Conservation (phyloP, 2,329 filamentous ascomycete genomes). For the Ophiostoma fasciatum region DNA sequence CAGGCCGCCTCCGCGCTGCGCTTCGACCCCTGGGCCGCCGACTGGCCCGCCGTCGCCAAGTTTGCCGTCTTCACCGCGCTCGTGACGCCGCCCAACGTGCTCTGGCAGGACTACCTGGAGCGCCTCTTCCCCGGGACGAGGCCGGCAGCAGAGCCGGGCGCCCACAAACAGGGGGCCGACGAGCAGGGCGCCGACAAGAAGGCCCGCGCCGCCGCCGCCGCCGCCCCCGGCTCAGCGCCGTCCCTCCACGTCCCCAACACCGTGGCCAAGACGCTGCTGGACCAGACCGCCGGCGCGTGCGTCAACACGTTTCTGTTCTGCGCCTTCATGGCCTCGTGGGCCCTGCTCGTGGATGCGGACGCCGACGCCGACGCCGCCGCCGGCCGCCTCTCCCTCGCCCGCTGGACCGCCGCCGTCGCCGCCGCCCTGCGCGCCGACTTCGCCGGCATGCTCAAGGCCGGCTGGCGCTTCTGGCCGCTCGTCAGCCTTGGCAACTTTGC, state of each 20-base stretch:
- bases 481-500: constrained; percentile 55
- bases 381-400: constrained; percentile 15
- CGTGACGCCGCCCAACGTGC: constrained; percentile 66
- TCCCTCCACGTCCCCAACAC: constrained; percentile 50
- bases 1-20: constrained; percentile 28
- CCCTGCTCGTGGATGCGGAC: constrained; percentile 6
- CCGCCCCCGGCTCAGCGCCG: too few relatives aligned
- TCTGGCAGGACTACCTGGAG: constrained; percentile 76
- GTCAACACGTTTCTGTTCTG: constrained; percentile 53
- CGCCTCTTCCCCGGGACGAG: constrained; percentile 50
- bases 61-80: constrained; percentile 62
- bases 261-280: constrained; percentile 48
- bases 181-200: too few relatives aligned
- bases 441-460: constrained; percentile 48
- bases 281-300: constrained; percentile 51
- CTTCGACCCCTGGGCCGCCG: too few relatives aligned
- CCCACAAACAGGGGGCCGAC: too few relatives aligned
- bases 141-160: too few relatives aligned
- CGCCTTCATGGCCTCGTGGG: constrained; percentile 31
- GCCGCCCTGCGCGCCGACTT: constrained; percentile 38
- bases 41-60: constrained; percentile 55
- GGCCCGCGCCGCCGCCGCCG: too few relatives aligned
- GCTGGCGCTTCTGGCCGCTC: constrained; percentile 55
- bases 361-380: constrained; percentile 11
- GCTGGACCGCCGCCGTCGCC: constrained; percentile 24